Base-by-base conservation (phyloP, 139 green algal species). In the Pseudopediastrum boryanum region DNA sequence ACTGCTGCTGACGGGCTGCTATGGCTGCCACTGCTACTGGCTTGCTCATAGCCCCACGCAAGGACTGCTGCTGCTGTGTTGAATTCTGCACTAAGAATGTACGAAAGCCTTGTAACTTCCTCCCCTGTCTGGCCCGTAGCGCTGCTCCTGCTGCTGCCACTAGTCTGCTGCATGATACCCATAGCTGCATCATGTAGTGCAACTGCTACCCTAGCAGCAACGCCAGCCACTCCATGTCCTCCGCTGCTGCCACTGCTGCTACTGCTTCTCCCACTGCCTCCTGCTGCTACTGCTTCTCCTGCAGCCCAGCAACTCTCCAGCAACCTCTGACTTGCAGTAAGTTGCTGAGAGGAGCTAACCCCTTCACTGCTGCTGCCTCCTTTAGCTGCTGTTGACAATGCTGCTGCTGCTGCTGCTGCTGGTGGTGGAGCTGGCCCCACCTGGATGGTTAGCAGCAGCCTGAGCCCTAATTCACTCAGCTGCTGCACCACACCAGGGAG, bases 401-500 rank as follows among this genome's bases (percentile, higher is more conserved):
- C 71, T 12, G 71, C 54, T 31, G 71, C 71, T 59, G 71, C 36
- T 48, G 71, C n/a, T n/a, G n/a, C n/a, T n/a, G n/a, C n/a, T n/a
- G n/a, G n/a, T n/a, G n/a, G n/a, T n/a, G n/a, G n/a, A n/a, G n/a
- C n/a, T n/a, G n/a, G n/a, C n/a, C n/a, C n/a, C n/a, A n/a, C n/a
- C n/a, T n/a, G n/a, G n/a, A n/a, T n/a, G n/a, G n/a, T 50, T 19
- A 80, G 64, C 71, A 85, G 68, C 25, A 80, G 29, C 54, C 71
- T 54, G 9, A 78, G 16, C 2, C 36, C 50, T n/a, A n/a, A n/a
- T n/a, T n/a, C n/a, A n/a, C n/a, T n/a, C n/a, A n/a, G n/a, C n/a
- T n/a, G n/a, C n/a, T n/a, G n/a, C n/a, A n/a, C n/a, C n/a, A n/a
- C n/a, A n/a, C n/a, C n/a, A n/a, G n/a, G n/a, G n/a, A n/a, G n/a